phyloP scores from a whole-genome alignment of 2,329 filamentous ascomycete species.

The Penicillium decumbens region DNA sequence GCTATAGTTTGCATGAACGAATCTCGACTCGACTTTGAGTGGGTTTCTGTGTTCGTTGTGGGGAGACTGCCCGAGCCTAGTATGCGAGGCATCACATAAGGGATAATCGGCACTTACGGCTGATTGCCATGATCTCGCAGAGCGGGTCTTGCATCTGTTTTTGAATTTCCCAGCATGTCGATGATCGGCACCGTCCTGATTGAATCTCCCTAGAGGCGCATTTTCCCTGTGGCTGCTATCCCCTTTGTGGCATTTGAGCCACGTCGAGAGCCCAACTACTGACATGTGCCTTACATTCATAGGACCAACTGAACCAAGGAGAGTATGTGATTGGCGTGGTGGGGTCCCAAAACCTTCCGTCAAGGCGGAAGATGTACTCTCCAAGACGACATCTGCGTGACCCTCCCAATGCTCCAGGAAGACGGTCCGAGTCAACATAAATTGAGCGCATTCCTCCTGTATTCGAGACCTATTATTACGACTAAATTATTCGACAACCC shows the following conservation, averaged over 20 bases:
- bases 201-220: conserved; percentile 1
- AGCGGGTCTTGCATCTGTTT: conserved; percentile 9
- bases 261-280: conserved; percentile 17
- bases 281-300: conserved; percentile 26
- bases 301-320: conserved; percentile 11
- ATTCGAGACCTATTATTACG: not conserved
- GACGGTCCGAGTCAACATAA: conserved; percentile 10
- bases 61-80: not conserved
- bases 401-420: conserved; percentile 4
- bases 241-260: conserved; percentile 15
- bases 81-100: conserved; percentile 23
- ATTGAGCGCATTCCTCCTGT: conserved; percentile 5
- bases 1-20: not conserved
- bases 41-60: not conserved
- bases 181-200: conserved; percentile 5
- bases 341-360: conserved; percentile 16
- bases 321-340: conserved; percentile 17
- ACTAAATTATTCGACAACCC: not conserved
- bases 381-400: conserved; percentile 15
- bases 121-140: conserved; percentile 4
- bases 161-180: conserved; percentile 9
- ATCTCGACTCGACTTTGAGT: conserved; percentile 4
- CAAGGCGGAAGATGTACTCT: conserved; percentile 11
- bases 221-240: conserved; percentile 9
- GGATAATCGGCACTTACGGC: conserved; percentile 9